A percentile compares a stretch with the other conserved stretches of the same genome.
Conservation (phyloP, 306 rosid genomes). For the Cotoneaster glaucophyllus region DNA sequence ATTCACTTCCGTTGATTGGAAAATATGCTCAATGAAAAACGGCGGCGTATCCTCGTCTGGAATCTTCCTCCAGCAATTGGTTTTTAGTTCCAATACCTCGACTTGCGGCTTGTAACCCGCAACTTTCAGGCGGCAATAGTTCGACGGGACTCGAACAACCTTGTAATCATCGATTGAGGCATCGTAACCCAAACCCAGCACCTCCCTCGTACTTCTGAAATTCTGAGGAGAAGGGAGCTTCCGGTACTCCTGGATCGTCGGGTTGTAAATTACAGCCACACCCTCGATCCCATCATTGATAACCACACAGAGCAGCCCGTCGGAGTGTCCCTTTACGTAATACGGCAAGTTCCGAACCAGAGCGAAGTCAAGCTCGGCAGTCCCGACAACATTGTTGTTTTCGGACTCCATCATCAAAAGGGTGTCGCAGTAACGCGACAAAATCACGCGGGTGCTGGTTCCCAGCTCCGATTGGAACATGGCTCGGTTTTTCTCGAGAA, state of each 20-base stretch:
- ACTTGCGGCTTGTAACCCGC: conserved; percentile 15
- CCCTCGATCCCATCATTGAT: conserved; percentile 30
- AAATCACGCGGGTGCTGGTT: conserved; percentile 12
- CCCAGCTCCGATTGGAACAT: neutral
- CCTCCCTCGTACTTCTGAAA: conserved; percentile 29
- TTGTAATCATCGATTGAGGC: conserved; percentile 13
- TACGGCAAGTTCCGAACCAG: conserved; percentile 19
- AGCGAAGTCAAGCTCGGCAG: conserved; percentile 14
- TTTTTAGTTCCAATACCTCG: conserved; percentile 12
- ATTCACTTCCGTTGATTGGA: conserved; percentile 24
- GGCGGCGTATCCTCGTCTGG: conserved; percentile 29
- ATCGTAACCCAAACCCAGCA: conserved; percentile 27
- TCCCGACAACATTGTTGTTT: neutral
- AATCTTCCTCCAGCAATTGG: conserved; percentile 26
- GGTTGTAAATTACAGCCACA: conserved; percentile 30
- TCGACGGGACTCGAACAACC: conserved; percentile 30
- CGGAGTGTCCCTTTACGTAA: conserved; percentile 41
- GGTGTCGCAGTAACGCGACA: conserved; percentile 36
- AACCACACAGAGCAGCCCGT: conserved; percentile 37
- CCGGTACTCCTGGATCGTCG: conserved; percentile 26
- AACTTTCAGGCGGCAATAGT: conserved; percentile 21
- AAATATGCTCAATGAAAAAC: conserved; percentile 29
- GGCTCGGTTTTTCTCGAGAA: conserved; percentile 4
- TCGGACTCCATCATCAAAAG: conserved; percentile 19
- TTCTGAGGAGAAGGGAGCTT: conserved; percentile 20